Evolutionary conservation across 352 stramenopile species (phyloP), one percentile per base, ranked within the genome.

Genomic region (Phytophthora macrochlamydospora): DNA sequence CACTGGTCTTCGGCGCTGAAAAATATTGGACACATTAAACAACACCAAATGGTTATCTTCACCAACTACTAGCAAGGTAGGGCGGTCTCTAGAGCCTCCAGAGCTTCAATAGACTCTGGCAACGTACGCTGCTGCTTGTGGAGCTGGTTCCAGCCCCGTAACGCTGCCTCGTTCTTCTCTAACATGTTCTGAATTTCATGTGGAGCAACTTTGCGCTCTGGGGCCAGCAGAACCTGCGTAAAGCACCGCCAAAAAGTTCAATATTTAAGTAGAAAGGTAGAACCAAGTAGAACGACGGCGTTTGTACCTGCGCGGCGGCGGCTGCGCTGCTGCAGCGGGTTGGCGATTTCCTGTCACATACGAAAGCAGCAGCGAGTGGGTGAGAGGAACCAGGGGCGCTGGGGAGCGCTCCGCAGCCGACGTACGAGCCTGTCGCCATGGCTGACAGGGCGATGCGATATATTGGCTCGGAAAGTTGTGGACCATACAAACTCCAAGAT

Each of bases 101-200:
- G 18, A 24, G 18, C 18, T 24, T 24, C 18, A 24, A 24, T 24
- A 0, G n/a, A n/a, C n/a, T n/a, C n/a, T n/a, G n/a, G n/a, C 18
- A 24, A 80, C 83, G 50, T 78, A 95, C 87, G 87, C 44, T 93
- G 77, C 56, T 92, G 83, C 24, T 86, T 77, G 43, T 93, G 81
- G 29, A 95, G 79, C 42, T 71, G 69, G 8, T 84, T 90, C 87
- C 87, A 95, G 37, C 76, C 79, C 44, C 79, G 82, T 3, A 95
- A 56, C n/a, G 85, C 83, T 14, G 76, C 72, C 58, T 95, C 87
- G 62, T 95, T 95, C 69, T 93, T 93, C 60, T 95, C 85, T n/a
- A 95, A 75, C 83, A 94, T 91, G 42, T 69, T 65, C 58, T 95
- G 85, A 7, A 95, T 91, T 57, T 95, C 87, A 11, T 61, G 71